These are phyloP conservation scores for Trichoderma sp. DNA, from an alignment of 2,329 filamentous ascomycete species.

Conservation along the genomic window DNA sequence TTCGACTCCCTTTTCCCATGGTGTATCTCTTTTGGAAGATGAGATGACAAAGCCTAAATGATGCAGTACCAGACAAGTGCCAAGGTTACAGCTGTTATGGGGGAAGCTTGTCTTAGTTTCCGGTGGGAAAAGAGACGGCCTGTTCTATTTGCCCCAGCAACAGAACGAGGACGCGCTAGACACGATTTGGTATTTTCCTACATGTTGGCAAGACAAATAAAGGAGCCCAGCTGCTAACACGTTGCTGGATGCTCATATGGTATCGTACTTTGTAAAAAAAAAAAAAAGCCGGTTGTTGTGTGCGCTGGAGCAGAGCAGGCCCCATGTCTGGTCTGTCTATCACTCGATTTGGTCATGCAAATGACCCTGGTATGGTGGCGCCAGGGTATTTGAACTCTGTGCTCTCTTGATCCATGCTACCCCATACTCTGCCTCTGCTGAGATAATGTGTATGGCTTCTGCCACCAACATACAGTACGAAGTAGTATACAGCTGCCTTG, in stretches of 20 bases:
- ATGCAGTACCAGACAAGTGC: not conserved
- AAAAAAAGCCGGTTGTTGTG: not conserved
- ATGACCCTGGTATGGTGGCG: conserved; percentile 4
- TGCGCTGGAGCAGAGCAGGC: not conserved
- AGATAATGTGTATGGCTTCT: not conserved
- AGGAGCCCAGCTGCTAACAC: not conserved
- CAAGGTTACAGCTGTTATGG: not conserved
- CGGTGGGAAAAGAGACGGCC: not conserved
- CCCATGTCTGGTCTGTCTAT: not conserved
- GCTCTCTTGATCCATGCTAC: conserved; percentile 14
- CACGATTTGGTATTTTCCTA: not conserved
- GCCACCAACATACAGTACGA: too few species aligned
- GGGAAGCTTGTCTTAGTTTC: conserved; percentile 11
- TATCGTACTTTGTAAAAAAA: too few species aligned
- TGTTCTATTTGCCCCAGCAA: conserved; percentile 11
- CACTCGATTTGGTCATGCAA: conserved; percentile 13
- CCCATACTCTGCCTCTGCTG: conserved; percentile 4
- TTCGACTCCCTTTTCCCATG: not conserved
- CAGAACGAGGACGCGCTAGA: conserved; percentile 4
- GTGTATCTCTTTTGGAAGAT: not conserved
- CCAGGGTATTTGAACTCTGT: not conserved
- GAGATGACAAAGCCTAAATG: not conserved
- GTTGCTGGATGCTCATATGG: not conserved
- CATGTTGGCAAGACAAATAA: not conserved
- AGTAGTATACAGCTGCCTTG: not conserved